These are phyloP conservation scores for Calonectria hongkongensis DNA, from an alignment of 2,329 filamentous ascomycete genomes.

Conservation along the genomic window DNA sequence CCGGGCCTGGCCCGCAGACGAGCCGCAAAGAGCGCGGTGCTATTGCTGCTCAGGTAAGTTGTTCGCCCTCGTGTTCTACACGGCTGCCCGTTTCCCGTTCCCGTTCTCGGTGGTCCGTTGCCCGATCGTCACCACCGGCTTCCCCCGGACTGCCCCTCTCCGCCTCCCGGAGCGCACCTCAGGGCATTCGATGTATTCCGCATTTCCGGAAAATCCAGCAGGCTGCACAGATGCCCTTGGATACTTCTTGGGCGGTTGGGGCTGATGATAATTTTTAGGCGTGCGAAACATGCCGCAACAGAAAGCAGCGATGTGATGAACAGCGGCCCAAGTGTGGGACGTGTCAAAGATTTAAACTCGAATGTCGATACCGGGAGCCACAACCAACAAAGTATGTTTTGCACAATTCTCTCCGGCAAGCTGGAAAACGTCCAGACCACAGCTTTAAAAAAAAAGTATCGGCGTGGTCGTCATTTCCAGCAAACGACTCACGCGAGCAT, in stretches of 20 bases:
- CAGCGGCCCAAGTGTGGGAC: conserved; percentile 76
- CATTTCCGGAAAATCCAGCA: not conserved
- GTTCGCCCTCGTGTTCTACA: conserved; percentile 2
- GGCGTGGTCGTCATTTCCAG: conserved; percentile 29
- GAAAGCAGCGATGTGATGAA: conserved; percentile 80
- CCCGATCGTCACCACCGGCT: conserved; percentile 24
- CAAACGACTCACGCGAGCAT: conserved; percentile 17
- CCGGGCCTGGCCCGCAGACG: conserved; percentile 57
- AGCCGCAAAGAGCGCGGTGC: conserved; percentile 63
- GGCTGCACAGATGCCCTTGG: not conserved
- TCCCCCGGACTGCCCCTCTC: conserved; percentile 33
- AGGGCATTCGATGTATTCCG: not conserved
- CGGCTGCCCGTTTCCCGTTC: not conserved
- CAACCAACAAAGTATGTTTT: conserved; percentile 77
- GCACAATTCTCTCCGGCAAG: conserved; percentile 6
- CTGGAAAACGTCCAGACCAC: conserved; percentile 37
- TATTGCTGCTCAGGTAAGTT: conserved; percentile 62
- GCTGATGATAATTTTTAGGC: conserved; percentile 61
- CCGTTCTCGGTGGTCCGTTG: conserved; percentile 30
- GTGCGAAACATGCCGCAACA: conserved; percentile 75
- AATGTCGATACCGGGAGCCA: conserved; percentile 77
- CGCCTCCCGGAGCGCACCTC: not conserved
- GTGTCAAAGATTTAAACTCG: conserved; percentile 74
- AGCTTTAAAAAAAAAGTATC: conserved; percentile 19
- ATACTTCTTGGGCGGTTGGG: not conserved